Conservation (phyloP, 441 rosid genomes). For the Breynia disticha region DNA sequence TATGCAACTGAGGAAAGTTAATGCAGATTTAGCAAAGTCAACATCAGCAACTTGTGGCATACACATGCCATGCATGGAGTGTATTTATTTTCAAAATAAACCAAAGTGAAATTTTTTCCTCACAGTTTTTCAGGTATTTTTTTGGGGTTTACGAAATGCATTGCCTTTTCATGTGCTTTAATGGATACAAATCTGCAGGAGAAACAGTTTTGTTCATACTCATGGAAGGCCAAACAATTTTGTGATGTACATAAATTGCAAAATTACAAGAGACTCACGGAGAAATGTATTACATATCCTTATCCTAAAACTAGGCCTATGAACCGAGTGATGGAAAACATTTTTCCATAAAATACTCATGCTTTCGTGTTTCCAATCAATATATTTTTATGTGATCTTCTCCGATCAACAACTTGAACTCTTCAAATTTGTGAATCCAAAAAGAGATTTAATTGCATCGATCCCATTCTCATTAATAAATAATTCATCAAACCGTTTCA, state of each 20-base stretch:
- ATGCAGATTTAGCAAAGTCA: no score
- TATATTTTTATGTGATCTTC: background rate
- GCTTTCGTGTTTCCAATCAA: conserved; percentile 3
- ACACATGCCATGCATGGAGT: no score
- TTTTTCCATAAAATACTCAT: no score
- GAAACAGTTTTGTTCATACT: conserved; percentile 79
- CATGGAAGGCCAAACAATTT: conserved; percentile 15
- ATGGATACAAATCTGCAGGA: conserved; percentile 43
- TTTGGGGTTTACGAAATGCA: no score
- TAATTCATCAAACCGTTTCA: conserved; percentile 82
- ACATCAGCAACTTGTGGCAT: no score
- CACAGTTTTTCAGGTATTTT: no score
- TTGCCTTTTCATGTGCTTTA: no score
- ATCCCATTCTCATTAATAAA: conserved; percentile 91
- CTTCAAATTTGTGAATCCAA: conserved; percentile 37
- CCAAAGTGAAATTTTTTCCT: no score
- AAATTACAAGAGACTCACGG: no score
- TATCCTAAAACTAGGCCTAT: background rate
- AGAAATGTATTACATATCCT: background rate
- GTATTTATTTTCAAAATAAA: no score
- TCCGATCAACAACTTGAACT: background rate
- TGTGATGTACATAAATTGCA: no score
- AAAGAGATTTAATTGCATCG: conserved; percentile 83
- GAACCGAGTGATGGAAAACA: background rate
- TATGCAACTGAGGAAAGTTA: no score